Evolutionary conservation across 164 flowering plant genomes (phyloP).

Genomic region (Vitis cinerea): DNA sequence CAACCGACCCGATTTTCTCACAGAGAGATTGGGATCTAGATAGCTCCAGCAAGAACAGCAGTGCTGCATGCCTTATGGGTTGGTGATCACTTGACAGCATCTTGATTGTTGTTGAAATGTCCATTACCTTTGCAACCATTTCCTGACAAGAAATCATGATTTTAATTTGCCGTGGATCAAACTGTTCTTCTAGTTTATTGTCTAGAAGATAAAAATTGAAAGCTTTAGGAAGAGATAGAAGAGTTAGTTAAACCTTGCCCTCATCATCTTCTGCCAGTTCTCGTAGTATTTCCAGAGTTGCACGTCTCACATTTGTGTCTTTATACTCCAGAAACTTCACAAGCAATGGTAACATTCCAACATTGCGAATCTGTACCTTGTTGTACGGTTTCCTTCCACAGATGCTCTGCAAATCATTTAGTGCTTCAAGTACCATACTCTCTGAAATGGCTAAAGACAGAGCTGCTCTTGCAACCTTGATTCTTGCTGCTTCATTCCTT

Average conservation of each 20-base stretch:
- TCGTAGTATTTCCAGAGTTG: slow-evolving; percentile 39
- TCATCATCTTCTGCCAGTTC: slow-evolving; percentile 51
- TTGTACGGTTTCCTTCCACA: slow-evolving; percentile 39
- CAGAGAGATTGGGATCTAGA: slow-evolving; percentile 43
- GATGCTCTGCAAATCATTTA: slow-evolving; percentile 49
- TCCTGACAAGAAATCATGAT: slow-evolving; percentile 35
- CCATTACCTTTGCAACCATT: slow-evolving; percentile 34
- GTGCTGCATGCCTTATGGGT: slow-evolving; percentile 44
- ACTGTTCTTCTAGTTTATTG: not conserved
- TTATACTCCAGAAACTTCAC: slow-evolving; percentile 37
- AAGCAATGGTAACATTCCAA: slow-evolving; percentile 57
- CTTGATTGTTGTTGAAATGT: slow-evolving; percentile 37
- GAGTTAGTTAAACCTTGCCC: slow-evolving; percentile 39
- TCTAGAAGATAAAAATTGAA: not conserved
- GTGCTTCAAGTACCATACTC: slow-evolving; percentile 62
- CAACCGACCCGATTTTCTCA: slow-evolving; percentile 44
- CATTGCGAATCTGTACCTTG: slow-evolving; percentile 37
- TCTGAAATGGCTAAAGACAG: slow-evolving; percentile 60
- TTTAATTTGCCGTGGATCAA: not conserved
- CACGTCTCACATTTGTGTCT: slow-evolving; percentile 45
- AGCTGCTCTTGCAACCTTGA: slow-evolving; percentile 63
- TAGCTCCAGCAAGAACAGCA: slow-evolving; percentile 57
- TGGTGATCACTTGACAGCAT: slow-evolving; percentile 51
- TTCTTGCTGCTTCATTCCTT: slow-evolving; percentile 61
- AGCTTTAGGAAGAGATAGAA: not conserved